Evolutionary conservation across 2,329 filamentous ascomycete genomes (phyloP), one percentile per base, ranked within the genome.

Genomic region (Aspergillus pseudotamarii): DNA sequence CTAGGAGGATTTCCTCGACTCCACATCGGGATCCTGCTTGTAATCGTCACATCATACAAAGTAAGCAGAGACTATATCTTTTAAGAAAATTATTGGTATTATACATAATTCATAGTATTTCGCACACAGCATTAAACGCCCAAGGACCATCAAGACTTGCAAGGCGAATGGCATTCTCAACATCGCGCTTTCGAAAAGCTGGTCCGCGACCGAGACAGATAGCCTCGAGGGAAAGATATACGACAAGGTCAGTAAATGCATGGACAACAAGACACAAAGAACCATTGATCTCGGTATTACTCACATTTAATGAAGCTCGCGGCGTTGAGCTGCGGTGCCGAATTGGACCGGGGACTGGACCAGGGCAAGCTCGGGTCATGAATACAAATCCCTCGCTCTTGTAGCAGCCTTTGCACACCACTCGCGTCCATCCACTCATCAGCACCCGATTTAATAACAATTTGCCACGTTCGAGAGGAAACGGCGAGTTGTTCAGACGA

Each of bases 181-280:
- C 64, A 60, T 65, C 63, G 32, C 59, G 62, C 38, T 63, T 65
- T 59, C 59, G 66, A 51, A 72, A 72, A 32, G 58, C 63, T 41
- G 70, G 70, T 11, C 70, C 70, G 48, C 59, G 62, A 34, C 70
- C 70, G 60, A 72, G 61, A 55, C 70, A 72, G 19, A 68, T 62
- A 55, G 62, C 41, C 10, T 63, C 45, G 19, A 56, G 32, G n/a
- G 67, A 65, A 38, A 72, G 58, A 43, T 61, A 69, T 72, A 51
- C 23, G 32, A 56, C 21, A 45, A 30, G 8, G 23, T 71, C 58
- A 71, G 64, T 61, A 48, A 23, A 51, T 30, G 12, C 26, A 53
- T 0, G 55, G 36, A 60, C 0, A 36, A 36, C 1, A 60, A 60
- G 58, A 60, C 46, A 43, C 23, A 60, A 26, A 14, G 4, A 43